Evolutionary conservation across 2,329 filamentous ascomycete genomes (phyloP).

Genomic region (Hymenoscyphus linearis): DNA sequence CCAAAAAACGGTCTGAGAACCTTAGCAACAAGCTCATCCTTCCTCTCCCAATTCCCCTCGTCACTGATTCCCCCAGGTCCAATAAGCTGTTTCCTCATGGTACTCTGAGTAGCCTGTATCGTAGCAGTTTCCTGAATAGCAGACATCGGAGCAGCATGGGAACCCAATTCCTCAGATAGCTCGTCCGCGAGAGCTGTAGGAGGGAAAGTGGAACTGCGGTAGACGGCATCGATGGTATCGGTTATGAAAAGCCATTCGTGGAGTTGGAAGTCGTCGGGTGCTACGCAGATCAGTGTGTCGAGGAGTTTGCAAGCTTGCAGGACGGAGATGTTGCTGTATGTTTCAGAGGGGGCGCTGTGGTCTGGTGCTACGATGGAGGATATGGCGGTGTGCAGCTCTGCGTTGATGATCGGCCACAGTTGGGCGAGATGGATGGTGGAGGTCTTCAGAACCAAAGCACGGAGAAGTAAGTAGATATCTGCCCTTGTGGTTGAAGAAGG

Average conservation of each 20-base stretch:
- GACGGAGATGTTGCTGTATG: conserved; percentile 70
- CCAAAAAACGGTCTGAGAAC: conserved; percentile 85
- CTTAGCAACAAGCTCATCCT: conserved; percentile 66
- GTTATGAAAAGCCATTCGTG: conserved; percentile 97
- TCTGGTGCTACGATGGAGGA: conserved; percentile 67
- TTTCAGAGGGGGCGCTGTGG: conserved; percentile 58
- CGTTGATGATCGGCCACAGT: conserved; percentile 86
- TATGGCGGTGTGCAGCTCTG: conserved; percentile 76
- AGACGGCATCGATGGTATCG: conserved; percentile 93
- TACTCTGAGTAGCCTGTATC: conserved; percentile 21
- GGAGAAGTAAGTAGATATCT: conserved; percentile 83
- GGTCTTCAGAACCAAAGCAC: conserved; percentile 74
- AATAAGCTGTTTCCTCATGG: conserved; percentile 37
- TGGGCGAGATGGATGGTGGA: conserved; percentile 74
- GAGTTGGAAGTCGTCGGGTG: conserved; percentile 95
- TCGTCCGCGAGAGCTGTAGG: conserved; percentile 78
- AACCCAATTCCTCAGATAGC: conserved; percentile 66
- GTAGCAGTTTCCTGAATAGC: conserved; percentile 21
- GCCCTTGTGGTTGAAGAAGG: conserved; percentile 85
- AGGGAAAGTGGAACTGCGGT: conserved; percentile 65
- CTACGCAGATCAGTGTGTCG: conserved; percentile 78
- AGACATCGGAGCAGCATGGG: conserved; percentile 18
- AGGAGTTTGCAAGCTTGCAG: conserved; percentile 92
- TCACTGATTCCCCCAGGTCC: conserved; percentile 44
- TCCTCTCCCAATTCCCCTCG: conserved; percentile 52